Conservation (phyloP, 2,329 filamentous ascomycete genomes). For the Calonectria multiphialidica region DNA sequence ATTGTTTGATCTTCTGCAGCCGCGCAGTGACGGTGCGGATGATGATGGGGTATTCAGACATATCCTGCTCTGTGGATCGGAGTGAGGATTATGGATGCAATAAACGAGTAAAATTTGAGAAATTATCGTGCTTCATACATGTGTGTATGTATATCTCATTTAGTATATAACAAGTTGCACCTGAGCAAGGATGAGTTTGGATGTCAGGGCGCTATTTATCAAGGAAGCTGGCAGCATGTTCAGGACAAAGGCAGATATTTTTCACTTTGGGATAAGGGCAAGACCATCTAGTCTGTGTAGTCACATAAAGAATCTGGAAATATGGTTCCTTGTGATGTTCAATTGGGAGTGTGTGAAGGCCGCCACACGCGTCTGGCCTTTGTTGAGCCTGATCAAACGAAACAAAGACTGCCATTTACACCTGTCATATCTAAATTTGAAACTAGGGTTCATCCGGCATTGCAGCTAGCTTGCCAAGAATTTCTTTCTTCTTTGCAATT, state of each 20-base stretch:
- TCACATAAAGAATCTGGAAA: not conserved
- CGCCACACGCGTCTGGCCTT: not conserved
- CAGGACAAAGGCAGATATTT: not conserved
- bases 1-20: not conserved
- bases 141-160: not conserved
- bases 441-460: too few species aligned
- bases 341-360: not conserved
- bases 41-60: not conserved
- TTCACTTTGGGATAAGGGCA: not conserved
- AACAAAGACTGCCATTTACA: not conserved
- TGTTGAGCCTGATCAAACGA: not conserved
- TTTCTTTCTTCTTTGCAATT: too few species aligned
- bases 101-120: too few species aligned
- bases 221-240: too few species aligned
- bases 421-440: too few species aligned
- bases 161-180: not conserved
- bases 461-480: too few species aligned
- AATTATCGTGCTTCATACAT: too few species aligned
- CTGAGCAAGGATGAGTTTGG: not conserved
- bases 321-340: not conserved
- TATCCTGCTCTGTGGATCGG: too few species aligned
- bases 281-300: not conserved
- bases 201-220: not conserved
- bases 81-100: too few species aligned
- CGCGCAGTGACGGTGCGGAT: not conserved